These are phyloP conservation scores for Physcomitrium patens DNA, from an alignment of 225 moss, liverwort and hornwort species.

Conservation along the genomic window DNA sequence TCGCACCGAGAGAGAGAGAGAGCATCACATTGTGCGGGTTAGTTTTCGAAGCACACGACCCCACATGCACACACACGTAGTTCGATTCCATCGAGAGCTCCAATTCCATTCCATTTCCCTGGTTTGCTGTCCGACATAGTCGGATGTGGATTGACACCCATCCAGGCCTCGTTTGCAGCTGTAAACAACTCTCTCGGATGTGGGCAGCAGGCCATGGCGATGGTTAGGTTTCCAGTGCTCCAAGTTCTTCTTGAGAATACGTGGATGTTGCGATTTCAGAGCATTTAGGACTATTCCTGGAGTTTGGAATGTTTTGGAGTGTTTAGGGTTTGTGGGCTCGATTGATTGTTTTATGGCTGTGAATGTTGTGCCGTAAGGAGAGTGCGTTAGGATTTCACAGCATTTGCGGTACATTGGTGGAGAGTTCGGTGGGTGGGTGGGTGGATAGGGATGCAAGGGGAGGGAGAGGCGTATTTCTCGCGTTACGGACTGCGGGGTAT, in stretches of 20 bases:
- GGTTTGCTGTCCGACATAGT: too few relatives aligned
- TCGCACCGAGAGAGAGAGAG: too few relatives aligned
- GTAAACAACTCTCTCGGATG: too few relatives aligned
- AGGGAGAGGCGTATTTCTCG: slow-evolving; percentile 50
- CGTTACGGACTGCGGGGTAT: slow-evolving; percentile 67
- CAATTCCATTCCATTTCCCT: too few relatives aligned
- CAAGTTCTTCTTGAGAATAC: not conserved
- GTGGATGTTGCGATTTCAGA: not conserved
- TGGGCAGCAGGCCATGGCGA: too few relatives aligned
- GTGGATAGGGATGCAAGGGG: slow-evolving; percentile 40
- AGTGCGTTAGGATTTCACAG: slow-evolving; percentile 20
- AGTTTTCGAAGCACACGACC: too few relatives aligned
- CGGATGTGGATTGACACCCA: too few relatives aligned
- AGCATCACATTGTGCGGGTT: too few relatives aligned
- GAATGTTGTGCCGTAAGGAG: not conserved
- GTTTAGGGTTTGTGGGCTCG: not conserved
- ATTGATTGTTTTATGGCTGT: not conserved
- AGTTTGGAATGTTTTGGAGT: not conserved
- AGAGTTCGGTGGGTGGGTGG: not conserved
- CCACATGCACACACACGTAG: too few relatives aligned
- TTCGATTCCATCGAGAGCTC: too few relatives aligned
- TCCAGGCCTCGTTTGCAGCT: too few relatives aligned
- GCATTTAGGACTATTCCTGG: not conserved
- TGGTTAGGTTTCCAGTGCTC: too few relatives aligned
- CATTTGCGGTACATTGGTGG: not conserved